These are phyloP conservation scores for Ogataea trehalophila DNA, from an alignment of 805 yeast species.

Conservation along the genomic window DNA sequence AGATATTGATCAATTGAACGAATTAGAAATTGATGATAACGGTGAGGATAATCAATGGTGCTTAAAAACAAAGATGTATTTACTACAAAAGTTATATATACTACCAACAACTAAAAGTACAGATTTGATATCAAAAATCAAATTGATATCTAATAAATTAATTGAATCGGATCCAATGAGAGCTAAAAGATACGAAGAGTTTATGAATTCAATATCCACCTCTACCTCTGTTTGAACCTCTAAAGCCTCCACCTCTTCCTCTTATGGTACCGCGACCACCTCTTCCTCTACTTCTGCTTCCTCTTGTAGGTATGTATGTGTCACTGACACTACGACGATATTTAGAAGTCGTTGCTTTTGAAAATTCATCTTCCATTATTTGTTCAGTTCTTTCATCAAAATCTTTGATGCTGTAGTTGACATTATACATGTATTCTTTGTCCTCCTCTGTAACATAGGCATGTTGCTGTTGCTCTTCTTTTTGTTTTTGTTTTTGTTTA, in stretches of 20 bases:
- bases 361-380: not conserved
- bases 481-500: constrained; percentile 1
- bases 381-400: too few relatives aligned
- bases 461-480: too few relatives aligned
- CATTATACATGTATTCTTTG: too few relatives aligned
- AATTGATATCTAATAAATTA: constrained; percentile 37
- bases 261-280: constrained; percentile 3
- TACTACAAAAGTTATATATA: constrained; percentile 32
- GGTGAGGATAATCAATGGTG: constrained; percentile 72
- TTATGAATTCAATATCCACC: not conserved
- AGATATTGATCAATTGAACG: constrained; percentile 58
- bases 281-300: constrained; percentile 1
- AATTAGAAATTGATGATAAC: constrained; percentile 65
- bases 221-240: not conserved
- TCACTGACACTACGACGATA: not conserved
- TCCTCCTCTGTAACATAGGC: too few relatives aligned
- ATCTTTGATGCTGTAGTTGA: too few relatives aligned
- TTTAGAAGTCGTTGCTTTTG: not conserved
- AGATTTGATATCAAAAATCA: constrained; percentile 23
- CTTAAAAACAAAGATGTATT: constrained; percentile 50
- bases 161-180: constrained; percentile 61
- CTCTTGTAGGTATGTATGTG: not conserved
- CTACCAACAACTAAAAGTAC: constrained; percentile 7
- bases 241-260: not conserved
- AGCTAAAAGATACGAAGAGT: constrained; percentile 49